Evolutionary conservation across 2,329 filamentous ascomycete genomes (phyloP).

Genomic region (Xylariaceae sp.): DNA sequence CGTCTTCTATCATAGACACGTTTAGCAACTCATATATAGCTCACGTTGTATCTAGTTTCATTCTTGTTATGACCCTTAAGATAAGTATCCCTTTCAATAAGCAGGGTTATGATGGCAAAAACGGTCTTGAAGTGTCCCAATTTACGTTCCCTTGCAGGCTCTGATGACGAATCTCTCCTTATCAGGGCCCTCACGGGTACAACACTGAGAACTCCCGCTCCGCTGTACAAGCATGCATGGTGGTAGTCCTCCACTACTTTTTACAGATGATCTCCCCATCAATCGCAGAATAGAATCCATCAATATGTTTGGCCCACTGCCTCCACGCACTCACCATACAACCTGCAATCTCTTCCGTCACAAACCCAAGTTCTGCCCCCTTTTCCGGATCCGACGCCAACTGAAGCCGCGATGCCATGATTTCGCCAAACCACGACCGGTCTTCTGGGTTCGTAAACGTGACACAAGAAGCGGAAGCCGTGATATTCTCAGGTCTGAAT

Average conservation of each 20-base stretch:
- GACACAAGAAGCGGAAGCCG: constrained; percentile 10
- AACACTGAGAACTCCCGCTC: too few species aligned
- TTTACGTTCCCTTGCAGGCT: too few species aligned
- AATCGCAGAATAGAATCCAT: constrained; percentile 12
- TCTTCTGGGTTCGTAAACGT: constrained; percentile 4
- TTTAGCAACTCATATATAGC: too few species aligned
- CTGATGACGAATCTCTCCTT: too few species aligned
- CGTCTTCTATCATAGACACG: neutral
- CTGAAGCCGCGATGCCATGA: constrained; percentile 13
- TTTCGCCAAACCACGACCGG: constrained; percentile 12
- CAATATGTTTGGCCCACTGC: constrained; percentile 10
- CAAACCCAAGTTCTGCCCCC: constrained; percentile 15
- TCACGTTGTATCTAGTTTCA: too few species aligned
- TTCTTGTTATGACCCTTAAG: too few species aligned
- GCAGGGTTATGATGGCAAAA: too few species aligned
- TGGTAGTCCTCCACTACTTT: constrained; percentile 2
- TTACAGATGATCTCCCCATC: constrained; percentile 18
- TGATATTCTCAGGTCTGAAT: constrained; percentile 10
- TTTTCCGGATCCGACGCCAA: neutral
- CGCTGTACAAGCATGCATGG: too few species aligned
- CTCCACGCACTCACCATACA: constrained; percentile 14
- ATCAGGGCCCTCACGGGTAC: too few species aligned
- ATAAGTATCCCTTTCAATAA: too few species aligned
- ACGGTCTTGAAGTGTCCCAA: too few species aligned
- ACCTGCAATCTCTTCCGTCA: constrained; percentile 7